Conservation (phyloP, 441 rosid genomes). For the Corymbia citriodora region DNA sequence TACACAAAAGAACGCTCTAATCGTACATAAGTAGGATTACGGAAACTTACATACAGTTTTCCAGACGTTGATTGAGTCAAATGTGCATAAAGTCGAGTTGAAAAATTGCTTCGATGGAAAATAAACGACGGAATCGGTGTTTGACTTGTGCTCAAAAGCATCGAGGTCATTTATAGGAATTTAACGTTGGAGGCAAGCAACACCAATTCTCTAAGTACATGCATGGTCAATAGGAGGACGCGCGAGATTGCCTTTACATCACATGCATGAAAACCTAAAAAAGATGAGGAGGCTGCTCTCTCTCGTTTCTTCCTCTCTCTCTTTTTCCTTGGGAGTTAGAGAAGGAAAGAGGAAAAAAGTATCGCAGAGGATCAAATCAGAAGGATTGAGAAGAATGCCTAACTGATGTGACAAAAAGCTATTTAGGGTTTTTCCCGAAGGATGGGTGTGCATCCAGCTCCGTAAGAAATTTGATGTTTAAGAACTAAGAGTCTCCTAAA, state of each 20-base stretch:
- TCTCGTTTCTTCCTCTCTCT: neutral
- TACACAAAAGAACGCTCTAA: neutral
- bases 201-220: neutral
- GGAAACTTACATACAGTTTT: neutral
- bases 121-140: neutral
- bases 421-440: neutral
- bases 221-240: neutral
- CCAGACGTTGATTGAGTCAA: neutral
- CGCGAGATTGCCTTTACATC: neutral
- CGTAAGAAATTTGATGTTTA: neutral
- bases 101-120: accelerated
- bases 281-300: neutral
- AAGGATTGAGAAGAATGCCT: neutral
- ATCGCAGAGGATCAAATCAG: neutral
- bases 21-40: neutral
- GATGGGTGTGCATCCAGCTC: neutral
- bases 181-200: neutral
- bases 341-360: neutral
- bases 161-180: neutral
- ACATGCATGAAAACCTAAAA: neutral
- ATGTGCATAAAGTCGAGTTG: neutral
- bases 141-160: neutral
- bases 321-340: neutral
- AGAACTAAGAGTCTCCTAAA: neutral
- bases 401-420: neutral